Evolutionary conservation across 176 grass and related monocot species (phyloP).

Genomic region (Puccinellia tenuiflora): DNA sequence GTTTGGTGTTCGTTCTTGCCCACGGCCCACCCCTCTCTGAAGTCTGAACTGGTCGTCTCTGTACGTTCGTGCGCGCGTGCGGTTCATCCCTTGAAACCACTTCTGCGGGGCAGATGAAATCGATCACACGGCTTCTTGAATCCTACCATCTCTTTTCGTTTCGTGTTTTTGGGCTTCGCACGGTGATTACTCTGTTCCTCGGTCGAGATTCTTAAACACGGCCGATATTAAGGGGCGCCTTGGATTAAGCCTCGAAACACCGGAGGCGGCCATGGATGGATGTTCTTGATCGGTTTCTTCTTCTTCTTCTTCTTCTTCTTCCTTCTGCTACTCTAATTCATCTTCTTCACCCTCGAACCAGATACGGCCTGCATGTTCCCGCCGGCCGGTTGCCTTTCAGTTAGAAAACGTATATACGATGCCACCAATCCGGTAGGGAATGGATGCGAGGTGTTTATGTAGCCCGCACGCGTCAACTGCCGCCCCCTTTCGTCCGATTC

Average conservation of each 20-base stretch:
- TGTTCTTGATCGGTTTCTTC: not conserved
- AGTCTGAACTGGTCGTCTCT: not conserved
- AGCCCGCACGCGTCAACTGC: slow-evolving; percentile 31
- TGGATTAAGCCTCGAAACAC: not conserved
- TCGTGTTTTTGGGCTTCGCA: not conserved
- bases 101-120: not conserved
- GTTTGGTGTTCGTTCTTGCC: not conserved
- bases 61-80: not conserved
- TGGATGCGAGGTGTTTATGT: not conserved
- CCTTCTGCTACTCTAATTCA: not conserved
- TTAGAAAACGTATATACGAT: not conserved
- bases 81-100: not conserved
- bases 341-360: not conserved
- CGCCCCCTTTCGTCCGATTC: not conserved
- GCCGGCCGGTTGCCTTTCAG: not conserved
- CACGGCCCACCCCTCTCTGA: not conserved
- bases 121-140: not conserved
- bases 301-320: not conserved
- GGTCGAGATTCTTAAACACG: not conserved
- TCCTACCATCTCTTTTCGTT: not conserved
- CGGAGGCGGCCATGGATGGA: not conserved
- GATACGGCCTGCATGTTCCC: slow-evolving; percentile 13
- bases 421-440: not conserved
- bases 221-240: not conserved
- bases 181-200: not conserved